Evolutionary conservation across 768 basidiomycete genomes (phyloP), one percentile per base, ranked within the genome.

Genomic region (Macrolepiota albuminosa): DNA sequence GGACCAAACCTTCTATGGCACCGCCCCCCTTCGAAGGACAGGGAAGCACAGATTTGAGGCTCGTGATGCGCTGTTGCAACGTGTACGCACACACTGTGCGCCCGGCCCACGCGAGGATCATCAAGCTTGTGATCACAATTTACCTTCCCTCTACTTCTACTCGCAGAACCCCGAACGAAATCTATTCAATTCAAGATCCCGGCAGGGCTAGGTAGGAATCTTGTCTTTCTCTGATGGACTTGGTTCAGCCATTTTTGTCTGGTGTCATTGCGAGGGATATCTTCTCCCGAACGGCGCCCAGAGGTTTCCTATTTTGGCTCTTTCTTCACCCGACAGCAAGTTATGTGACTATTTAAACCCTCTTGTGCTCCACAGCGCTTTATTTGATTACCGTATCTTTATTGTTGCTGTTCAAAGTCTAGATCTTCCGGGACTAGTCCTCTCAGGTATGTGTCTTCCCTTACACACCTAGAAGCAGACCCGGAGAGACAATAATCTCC

Each of bases 11-110:
- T 54, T 54, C 40, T 43, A 31, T 54, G 40, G 54, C 54, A 39
- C n/a, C 1, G 18, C 9, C 42, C 16, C 16, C 10, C 29, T 54
- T 54, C 14, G 24, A 40, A 39, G 26, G 26, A n/a, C 39, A 54
- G 39, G 31, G 53, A 54, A 54, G 52, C 39, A 9, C 18, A 40
- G 33, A 11, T 21, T 16, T 36, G 34, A 48, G 34, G 50, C 52
- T 39, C 53, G 53, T 54, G 53, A 54, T 42, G 53, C 53, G 53
- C 39, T 54, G 11, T 42, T 40, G 16, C 51, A 52, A 51, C 49
- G 34, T 51, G 50, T 36, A 51, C 33, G 36, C 51, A 39, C 36
- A 8, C 8, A 40, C 36, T 40, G 26, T 53, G 24, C 52, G 37
- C 39, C 39, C 24, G 26, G 51, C 9, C n/a, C 50, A 52, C 34